Evolutionary conservation across 257 asterid genomes (phyloP).

Genomic region (Nicotiana noctiflora): DNA sequence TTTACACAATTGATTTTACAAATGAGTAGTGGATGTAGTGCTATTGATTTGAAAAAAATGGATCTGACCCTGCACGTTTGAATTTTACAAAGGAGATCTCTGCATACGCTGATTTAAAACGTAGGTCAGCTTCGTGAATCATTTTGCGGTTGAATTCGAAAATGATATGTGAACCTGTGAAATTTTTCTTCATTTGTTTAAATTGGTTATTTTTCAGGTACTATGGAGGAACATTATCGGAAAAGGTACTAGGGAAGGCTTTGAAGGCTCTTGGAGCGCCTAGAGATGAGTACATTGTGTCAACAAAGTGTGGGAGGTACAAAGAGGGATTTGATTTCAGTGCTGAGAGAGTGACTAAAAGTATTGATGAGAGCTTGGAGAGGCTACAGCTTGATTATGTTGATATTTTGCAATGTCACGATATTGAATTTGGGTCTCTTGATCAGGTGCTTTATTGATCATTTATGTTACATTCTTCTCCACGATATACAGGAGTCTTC

Average conservation of each 20-base stretch:
- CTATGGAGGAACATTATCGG: conserved; percentile 92
- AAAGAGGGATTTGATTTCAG: conserved; percentile 89
- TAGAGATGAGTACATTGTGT: conserved; percentile 72
- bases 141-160: not conserved
- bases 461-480: not conserved
- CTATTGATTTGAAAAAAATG: not conserved
- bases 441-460: conserved; percentile 58
- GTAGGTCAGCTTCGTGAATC: not conserved
- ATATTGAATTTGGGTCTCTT: conserved; percentile 87
- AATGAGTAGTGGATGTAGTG: not conserved
- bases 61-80: not conserved
- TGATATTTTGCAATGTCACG: conserved; percentile 89
- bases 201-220: conserved; percentile 35
- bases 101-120: not conserved
- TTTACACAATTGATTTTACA: not conserved
- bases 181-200: not conserved
- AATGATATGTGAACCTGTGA: not conserved
- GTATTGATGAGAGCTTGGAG: conserved; percentile 90
- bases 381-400: conserved; percentile 98
- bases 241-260: conserved; percentile 69
- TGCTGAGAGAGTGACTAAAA: conserved; percentile 86
- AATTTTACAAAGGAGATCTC: not conserved
- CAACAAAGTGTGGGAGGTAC: conserved; percentile 96
- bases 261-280: conserved; percentile 85
- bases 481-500: not conserved